Evolutionary conservation across 2,329 filamentous ascomycete genomes (phyloP), one percentile per base, ranked within the genome.

Genomic region (Aspergillus fumigatus): DNA sequence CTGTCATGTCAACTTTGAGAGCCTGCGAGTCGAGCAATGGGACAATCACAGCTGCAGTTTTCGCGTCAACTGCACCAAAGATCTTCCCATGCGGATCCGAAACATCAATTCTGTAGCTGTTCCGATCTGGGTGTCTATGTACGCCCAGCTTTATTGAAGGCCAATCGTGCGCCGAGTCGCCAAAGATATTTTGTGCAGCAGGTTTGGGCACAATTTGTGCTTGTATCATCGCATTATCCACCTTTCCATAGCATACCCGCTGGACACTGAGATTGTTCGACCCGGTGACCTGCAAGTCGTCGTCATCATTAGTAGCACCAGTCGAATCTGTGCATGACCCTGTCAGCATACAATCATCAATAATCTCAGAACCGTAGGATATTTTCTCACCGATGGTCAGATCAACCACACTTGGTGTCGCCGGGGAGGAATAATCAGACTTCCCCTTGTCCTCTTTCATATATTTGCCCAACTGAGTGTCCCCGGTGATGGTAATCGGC

Each of bases 211-310:
- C 84, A 38, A 79, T 76, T 65, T 84, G 81, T 59, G 87, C 88
- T 60, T 87, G 85, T 45, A 94, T 78, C 53, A 78, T 83, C 2
- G 86, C 83, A 19, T 81, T 82, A 54, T 90, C 86, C 21, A 95
- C 74, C 74, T 88, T 88, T 45, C 91, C 91, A 67, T 89, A 92
- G 73, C 90, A 95, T 3, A 95, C 88, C 66, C 90, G 85, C 67
- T 90, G 84, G 21, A 86, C 81, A 49, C 79, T 82, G 29, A 84
- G 80, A 55, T 89, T 82, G 45, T 81, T 80, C 14, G 86, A 72
- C 38, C 85, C 76, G 21, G 79, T 70, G 54, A 73, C 68, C 67
- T 76, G 66, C 9, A 75, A 55, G 9, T 76, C 73, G 45, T 70
- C 72, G 26, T 75, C 72, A 23, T 75, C 71, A 49, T 65, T 67